Base-by-base conservation (phyloP, 371 early-diverging fungal genomes). In the Coemansia sp. region DNA sequence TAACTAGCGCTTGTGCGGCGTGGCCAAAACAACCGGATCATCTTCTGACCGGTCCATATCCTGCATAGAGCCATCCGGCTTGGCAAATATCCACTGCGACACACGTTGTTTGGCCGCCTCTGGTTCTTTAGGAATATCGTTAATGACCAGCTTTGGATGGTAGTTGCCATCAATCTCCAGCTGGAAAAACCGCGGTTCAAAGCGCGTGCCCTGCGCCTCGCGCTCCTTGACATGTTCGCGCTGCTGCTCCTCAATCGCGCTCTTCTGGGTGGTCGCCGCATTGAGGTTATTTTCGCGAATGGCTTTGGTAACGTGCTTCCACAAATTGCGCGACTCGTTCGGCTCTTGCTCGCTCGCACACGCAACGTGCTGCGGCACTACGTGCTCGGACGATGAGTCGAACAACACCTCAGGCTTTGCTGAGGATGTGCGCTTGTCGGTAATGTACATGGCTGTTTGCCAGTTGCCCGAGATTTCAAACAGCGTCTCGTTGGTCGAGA, bases 391-490 rank as follows among this genome's bases (percentile, higher is more conserved):
- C 40, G 81, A 69, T 16, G 87, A 89, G 80, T 93, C 89, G 72
- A 95, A 93, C 21, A 93, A 78, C 3, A 85, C 64, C 14, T 74
- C 70, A 60, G 85, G 84, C 48, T 72, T 69, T 47, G 34, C 29
- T 1, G 34, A 27, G 26, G 4, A 6, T 10, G 16, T 31, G 34
- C 54, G 69, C 56, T 73, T 79, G 68, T 73, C 59, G 45, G 70
- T 69, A 52, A 92, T 88, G 57, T 84, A 86, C 24, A 92, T 82
- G 45, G 83, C 84, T 8, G 89, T 88, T 13, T 92, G 85, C 97
- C 97, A 97, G 66, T 91, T 92, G 24, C 97, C 97, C 11, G 83
- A 79, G 56, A 97, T 84, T 13, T 91, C 91, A 64, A 88, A 90
- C 21, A 97, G 72, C 0, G 84, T 79, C 67, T 95, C 91, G 37